Evolutionary conservation across 805 yeast species (phyloP).

Genomic region (Starmera dryadoides): DNA sequence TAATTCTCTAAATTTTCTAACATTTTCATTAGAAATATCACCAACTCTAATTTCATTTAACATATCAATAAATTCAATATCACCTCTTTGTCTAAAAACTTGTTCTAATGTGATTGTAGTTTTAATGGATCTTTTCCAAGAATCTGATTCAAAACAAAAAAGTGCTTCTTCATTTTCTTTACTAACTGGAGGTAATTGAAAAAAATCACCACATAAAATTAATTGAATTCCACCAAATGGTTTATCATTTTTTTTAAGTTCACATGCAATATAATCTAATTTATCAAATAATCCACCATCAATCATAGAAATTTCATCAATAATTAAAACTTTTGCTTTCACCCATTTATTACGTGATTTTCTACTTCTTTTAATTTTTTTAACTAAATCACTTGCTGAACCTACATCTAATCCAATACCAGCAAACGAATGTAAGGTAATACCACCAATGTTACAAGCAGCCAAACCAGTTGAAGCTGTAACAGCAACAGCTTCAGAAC

Average conservation of each 20-base stretch:
- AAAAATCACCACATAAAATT: slow-evolving; percentile 74
- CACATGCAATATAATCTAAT: slow-evolving; percentile 51
- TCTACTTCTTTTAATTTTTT: slow-evolving; percentile 45
- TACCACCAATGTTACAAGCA: slow-evolving; percentile 76
- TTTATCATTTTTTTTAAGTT: slow-evolving; percentile 31
- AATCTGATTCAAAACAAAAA: slow-evolving; percentile 59
- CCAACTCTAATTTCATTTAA: slow-evolving; percentile 71
- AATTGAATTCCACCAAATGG: slow-evolving; percentile 84
- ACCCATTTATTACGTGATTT: slow-evolving; percentile 50
- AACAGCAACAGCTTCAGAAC: slow-evolving; percentile 48
- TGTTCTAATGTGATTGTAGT: slow-evolving; percentile 52
- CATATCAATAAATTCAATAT: slow-evolving; percentile 62
- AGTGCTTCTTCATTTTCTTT: slow-evolving; percentile 21
- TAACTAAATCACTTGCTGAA: slow-evolving; percentile 34
- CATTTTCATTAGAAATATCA: slow-evolving; percentile 38
- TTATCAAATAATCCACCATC: slow-evolving; percentile 63
- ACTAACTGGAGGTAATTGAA: slow-evolving; percentile 71
- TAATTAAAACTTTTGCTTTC: slow-evolving; percentile 47
- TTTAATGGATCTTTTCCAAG: slow-evolving; percentile 56
- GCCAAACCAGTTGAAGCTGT: slow-evolving; percentile 86
- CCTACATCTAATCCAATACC: slow-evolving; percentile 73
- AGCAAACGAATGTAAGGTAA: slow-evolving; percentile 67
- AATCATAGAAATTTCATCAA: slow-evolving; percentile 80
- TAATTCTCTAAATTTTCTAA: slow-evolving; percentile 41
- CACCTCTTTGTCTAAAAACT: slow-evolving; percentile 75